Percentiles rank a stretch among this genome's conserved stretches.
phyloP scores from a whole-genome alignment of 1,139 yeast genomes.

The Yarrowia galli region DNA sequence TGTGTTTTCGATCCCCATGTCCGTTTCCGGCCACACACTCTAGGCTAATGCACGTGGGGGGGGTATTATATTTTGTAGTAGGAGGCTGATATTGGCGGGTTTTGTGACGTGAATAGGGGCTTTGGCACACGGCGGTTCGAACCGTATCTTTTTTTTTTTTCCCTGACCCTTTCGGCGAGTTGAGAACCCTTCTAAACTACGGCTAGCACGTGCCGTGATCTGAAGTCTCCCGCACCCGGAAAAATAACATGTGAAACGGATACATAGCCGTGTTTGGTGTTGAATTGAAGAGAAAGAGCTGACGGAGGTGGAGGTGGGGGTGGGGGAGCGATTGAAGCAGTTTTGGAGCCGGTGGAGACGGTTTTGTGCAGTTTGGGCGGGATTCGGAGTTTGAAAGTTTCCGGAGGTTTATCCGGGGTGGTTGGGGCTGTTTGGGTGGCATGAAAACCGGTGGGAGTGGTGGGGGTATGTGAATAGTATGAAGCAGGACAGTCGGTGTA shows the following conservation, averaged over 20 bases:
- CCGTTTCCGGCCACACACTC: slow-evolving; percentile 3
- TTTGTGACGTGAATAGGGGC: neutral
- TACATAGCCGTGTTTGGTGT: slow-evolving; percentile 1
- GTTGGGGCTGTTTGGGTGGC: no score
- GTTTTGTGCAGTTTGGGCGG: neutral
- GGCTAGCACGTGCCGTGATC: no score
- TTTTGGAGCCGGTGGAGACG: neutral
- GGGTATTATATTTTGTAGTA: neutral
- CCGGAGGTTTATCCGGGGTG: no score
- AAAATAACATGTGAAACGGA: neutral
- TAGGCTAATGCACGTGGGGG: slow-evolving; percentile 20
- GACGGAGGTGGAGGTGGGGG: neutral
- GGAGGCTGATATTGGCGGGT: neutral
- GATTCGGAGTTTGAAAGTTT: neutral
- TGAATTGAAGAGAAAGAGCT: neutral
- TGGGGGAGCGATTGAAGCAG: neutral
- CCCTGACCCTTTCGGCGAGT: slow-evolving; percentile 10
- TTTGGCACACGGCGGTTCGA: neutral
- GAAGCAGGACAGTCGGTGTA: no score
- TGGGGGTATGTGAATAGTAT: no score
- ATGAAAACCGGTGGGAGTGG: no score
- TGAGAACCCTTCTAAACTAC: no score
- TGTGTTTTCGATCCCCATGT: neutral
- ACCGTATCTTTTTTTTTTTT: neutral
- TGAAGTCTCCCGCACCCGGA: neutral